Evolutionary conservation across 176 grass and related monocot genomes (phyloP).

Genomic region (Avena eriantha): DNA sequence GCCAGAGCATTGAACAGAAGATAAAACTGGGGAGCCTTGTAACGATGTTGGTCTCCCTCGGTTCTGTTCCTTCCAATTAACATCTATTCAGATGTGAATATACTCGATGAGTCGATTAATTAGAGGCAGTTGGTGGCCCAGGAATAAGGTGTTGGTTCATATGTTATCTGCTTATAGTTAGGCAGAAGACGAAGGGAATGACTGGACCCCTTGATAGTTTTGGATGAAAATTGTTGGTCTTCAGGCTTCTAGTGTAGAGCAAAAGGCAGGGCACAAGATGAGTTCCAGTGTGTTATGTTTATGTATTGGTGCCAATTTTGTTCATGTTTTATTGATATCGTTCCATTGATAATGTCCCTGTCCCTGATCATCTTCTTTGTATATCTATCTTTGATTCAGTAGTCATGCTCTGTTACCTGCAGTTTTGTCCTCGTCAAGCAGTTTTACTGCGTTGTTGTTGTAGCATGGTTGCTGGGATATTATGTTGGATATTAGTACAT

Average conservation of each 20-base stretch:
- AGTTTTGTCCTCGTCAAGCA: neutral
- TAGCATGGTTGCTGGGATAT: conserved; percentile 3
- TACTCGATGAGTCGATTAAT: conserved; percentile 45
- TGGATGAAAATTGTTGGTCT: conserved; percentile 32
- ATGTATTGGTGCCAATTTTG: conserved; percentile 44
- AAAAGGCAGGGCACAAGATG: conserved; percentile 20
- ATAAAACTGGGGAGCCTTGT: conserved; percentile 37
- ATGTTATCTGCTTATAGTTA: conserved; percentile 38
- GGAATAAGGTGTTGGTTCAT: conserved; percentile 48
- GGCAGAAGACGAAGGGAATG: conserved; percentile 43
- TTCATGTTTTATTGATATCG: neutral
- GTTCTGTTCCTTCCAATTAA: conserved; percentile 50
- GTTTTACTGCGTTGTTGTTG: neutral
- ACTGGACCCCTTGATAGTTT: conserved; percentile 40
- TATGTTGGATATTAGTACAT: neutral
- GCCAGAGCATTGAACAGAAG: conserved; percentile 13
- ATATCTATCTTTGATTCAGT: neutral
- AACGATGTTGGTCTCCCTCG: conserved; percentile 43
- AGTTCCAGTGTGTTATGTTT: conserved; percentile 39
- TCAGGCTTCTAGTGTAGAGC: conserved; percentile 40
- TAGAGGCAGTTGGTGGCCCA: conserved; percentile 33
- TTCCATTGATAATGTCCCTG: neutral
- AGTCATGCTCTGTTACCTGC: neutral
- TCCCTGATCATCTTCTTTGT: conserved; percentile 2
- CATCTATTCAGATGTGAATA: conserved; percentile 63